Base-by-base conservation (phyloP, 345 rosid species). In the Eucalyptus shirleyi region DNA sequence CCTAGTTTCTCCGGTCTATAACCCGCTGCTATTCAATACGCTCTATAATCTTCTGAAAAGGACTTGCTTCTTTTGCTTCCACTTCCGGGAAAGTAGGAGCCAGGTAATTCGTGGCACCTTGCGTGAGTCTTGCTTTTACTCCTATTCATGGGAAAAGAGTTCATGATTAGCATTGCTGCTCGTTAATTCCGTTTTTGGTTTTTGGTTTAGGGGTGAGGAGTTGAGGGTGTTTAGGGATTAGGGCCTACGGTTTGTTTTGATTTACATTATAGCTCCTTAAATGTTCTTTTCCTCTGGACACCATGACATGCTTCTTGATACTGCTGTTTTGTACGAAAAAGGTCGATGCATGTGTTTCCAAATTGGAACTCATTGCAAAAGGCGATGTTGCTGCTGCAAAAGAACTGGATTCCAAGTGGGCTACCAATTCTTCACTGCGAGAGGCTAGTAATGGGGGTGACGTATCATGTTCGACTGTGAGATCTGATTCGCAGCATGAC, bases 351-450 rank as follows among this genome's bases (percentile, higher is more conserved):
- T 93, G 93, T 89, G 93, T 94, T 88, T 59, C 94, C 86, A 94
- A 95, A 93, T 90, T 97, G 95, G 93, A 93, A 93, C 96, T 94
- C 90, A 95, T 97, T 89, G 90, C 91, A 56, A 95, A 95, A 92
- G 99, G 98, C 80, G 97, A 97, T 93, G 91, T 96, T 83, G 92
- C 93, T 88, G 95, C 94, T 45, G 97, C 99, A 72, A 96, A 95
- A 92, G 92, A 90, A 87, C 91, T 96, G 89, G 93, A 90, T 87
- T 90, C 93, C 88, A 89, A 77, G 44, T 91, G 88, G 12, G 56
- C 87, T 45, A 86, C 50, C 88, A 93, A 91, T 88, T 89, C 90
- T 40, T 90, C 88, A 34, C 55, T 88, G 80, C 88, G 92, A 51
- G 96, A 94, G 87, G 91, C 92, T 28, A 91, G 92, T 91, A 93